Percentiles rank a stretch among this genome's conserved stretches.
Conservation (phyloP, 2,329 filamentous ascomycete genomes). For the Microsporum canis region DNA sequence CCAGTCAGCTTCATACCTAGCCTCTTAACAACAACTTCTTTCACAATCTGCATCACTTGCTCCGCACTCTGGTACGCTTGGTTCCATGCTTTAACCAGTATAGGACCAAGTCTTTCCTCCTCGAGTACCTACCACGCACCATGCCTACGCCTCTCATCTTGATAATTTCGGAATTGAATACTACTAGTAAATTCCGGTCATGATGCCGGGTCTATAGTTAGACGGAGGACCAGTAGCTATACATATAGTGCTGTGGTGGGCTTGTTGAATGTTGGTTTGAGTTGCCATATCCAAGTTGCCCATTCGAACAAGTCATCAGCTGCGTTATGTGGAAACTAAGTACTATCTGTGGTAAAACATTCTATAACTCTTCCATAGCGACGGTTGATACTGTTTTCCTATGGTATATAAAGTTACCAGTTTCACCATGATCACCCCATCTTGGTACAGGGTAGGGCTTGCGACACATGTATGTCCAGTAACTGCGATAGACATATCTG, state of each 20-base stretch:
- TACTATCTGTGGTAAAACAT: not conserved
- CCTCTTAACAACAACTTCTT: conserved; percentile 2
- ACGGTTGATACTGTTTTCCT: not conserved
- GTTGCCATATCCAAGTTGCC: conserved; percentile 6
- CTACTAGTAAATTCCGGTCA: not conserved
- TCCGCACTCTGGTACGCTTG: conserved; percentile 7
- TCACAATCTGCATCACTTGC: conserved; percentile 5
- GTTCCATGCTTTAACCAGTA: conserved; percentile 8
- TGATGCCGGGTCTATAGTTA: not conserved
- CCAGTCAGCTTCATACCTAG: conserved; percentile 6
- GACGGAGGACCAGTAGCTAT: not conserved
- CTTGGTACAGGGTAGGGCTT: not conserved
- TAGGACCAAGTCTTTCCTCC: conserved; percentile 3
- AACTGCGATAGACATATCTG: conserved; percentile 1
- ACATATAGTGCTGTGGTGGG: not conserved
- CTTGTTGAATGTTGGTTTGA: conserved; percentile 4
- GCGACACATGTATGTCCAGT: not conserved
- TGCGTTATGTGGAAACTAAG: not conserved
- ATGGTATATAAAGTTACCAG: not conserved
- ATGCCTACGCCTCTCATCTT: not conserved
- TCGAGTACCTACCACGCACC: conserved; percentile 2
- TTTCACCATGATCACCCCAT: not conserved
- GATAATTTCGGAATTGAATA: not conserved
- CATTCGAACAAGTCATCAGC: conserved; percentile 4
- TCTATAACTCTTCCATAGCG: not conserved